Base-by-base conservation (phyloP, 1,284 basidiomycete species). In the Mycena citricolor region DNA sequence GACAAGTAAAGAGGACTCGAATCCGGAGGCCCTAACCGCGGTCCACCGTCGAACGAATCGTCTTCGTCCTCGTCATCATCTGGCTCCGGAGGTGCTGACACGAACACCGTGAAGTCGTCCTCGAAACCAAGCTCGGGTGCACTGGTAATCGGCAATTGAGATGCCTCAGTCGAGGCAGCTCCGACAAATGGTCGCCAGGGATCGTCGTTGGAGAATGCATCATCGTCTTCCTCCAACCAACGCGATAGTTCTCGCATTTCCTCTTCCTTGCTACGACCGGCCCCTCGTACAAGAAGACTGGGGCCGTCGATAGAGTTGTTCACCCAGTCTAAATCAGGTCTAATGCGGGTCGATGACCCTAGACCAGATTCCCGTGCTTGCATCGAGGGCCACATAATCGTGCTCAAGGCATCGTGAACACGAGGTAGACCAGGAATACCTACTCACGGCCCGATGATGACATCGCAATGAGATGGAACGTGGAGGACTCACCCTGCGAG, bases 321-420 rank as follows among this genome's bases (percentile, higher is more conserved):
- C 13, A 52, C 57, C 62, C 62, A 64, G 36, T 62, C 59, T 3
- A 62, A 39, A 13, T 51, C 45, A 54, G 44, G 26, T 31, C 52
- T 28, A n/a, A 11, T 36, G 14, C 20, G 25, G 3, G 39, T 29
- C 8, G 29, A 42, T 17, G 44, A n/a, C 17, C 28, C 32, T 28
- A 36, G 35, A n/a, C n/a, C n/a, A n/a, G n/a, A n/a, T n/a, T n/a
- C n/a, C 35, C 63, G 73, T 12, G 76, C 62, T 33, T 63, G 56
- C 76, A 90, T 81, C 0, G 82, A 82, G 4, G 87, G 83, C 87
- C 87, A 90, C 83, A 90, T 88, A 54, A 90, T 81, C 1, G 86
- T 88, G 60, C 86, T 84, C 29, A 90, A 65, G 7, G 87, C 84
- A 58, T 89, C 86, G 13, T 86, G 54, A 10, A 89, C 79, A 19